These are phyloP conservation scores for Fusarium sulawesiense DNA, from an alignment of 2,329 filamentous ascomycete species.

Conservation along the genomic window DNA sequence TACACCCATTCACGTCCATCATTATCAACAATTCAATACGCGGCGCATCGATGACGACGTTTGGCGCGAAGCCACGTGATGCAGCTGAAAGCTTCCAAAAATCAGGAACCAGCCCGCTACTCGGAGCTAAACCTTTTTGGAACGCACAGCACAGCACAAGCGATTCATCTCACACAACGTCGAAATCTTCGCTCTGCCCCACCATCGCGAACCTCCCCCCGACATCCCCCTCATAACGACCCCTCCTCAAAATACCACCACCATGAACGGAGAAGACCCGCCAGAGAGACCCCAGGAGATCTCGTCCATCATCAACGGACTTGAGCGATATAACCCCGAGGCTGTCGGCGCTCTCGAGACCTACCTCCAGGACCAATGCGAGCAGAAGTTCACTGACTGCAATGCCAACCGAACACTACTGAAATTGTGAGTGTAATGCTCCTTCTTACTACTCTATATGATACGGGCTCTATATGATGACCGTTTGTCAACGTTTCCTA, in stretches of 20 bases:
- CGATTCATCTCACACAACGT: constrained; percentile 54
- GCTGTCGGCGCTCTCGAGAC: constrained; percentile 93
- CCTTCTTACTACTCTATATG: constrained; percentile 22
- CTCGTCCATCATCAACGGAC: constrained; percentile 91
- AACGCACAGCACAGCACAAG: constrained; percentile 50
- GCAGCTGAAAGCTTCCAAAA: constrained; percentile 8
- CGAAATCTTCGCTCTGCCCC: constrained; percentile 58
- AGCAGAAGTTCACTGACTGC: constrained; percentile 92
- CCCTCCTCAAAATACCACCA: constrained; percentile 50
- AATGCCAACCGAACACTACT: constrained; percentile 96
- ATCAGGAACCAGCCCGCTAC: constrained; percentile 41
- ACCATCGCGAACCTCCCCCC: constrained; percentile 54
- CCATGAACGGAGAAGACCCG: constrained; percentile 83
- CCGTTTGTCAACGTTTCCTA: constrained; percentile 91
- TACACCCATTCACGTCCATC: constrained; percentile 25
- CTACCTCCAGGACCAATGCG: constrained; percentile 95
- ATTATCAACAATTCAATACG: constrained; percentile 6
- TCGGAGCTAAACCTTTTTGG: constrained; percentile 51
- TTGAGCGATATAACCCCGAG: constrained; percentile 98
- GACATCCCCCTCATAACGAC: constrained; percentile 46
- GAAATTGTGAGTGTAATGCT: constrained; percentile 84
- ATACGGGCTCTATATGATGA: constrained; percentile 70
- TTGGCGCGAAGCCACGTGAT: constrained; percentile 52
- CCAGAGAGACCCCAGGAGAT: constrained; percentile 93
- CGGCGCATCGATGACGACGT: constrained; percentile 48